A percentile compares a stretch with the other conserved stretches of the same genome.
phyloP scores from a whole-genome alignment of 768 basidiomycete species.

The Leccinum arenicola region DNA sequence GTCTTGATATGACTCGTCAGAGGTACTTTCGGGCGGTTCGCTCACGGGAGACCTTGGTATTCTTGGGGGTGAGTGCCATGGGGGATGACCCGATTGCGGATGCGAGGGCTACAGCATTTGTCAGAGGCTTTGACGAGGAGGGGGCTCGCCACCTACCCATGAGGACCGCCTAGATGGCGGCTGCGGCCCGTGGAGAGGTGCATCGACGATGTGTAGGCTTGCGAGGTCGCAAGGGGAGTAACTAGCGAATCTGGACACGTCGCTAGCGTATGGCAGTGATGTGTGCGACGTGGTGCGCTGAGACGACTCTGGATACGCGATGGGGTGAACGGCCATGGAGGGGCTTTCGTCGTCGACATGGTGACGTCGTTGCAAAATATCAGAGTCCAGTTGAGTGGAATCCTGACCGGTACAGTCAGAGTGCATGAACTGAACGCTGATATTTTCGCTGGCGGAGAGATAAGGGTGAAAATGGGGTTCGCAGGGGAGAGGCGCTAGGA shows the following conservation, averaged over 20 bases:
- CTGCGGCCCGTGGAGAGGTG: conserved; percentile 11
- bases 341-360: conserved; percentile 6
- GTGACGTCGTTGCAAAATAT: conserved; percentile 22
- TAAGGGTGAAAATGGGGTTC: conserved; percentile 16
- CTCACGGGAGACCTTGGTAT: conserved; percentile 27
- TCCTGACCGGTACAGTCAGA: conserved; percentile 21
- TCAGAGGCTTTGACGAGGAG: conserved; percentile 14
- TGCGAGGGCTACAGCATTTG: conserved; percentile 20
- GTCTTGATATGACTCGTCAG: conserved; percentile 28
- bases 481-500: conserved; percentile 12
- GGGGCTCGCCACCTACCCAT: conserved; percentile 21
- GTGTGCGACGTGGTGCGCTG: conserved; percentile 29
- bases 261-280: conserved; percentile 15
- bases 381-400: conserved; percentile 24
- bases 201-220: conserved; percentile 8
- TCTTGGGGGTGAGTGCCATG: conserved; percentile 15
- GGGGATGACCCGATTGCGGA: conserved; percentile 10
- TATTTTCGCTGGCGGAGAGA: conserved; percentile 20
- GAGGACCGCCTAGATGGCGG: conserved; percentile 19
- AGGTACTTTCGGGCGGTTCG: conserved; percentile 29
- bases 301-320: conserved; percentile 30
- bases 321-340: not conserved
- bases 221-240: conserved; percentile 12
- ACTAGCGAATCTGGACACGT: conserved; percentile 10
- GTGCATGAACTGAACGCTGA: conserved; percentile 32